phyloP scores from a whole-genome alignment of 1,284 basidiomycete species.

The Cryptococcus sp. region DNA sequence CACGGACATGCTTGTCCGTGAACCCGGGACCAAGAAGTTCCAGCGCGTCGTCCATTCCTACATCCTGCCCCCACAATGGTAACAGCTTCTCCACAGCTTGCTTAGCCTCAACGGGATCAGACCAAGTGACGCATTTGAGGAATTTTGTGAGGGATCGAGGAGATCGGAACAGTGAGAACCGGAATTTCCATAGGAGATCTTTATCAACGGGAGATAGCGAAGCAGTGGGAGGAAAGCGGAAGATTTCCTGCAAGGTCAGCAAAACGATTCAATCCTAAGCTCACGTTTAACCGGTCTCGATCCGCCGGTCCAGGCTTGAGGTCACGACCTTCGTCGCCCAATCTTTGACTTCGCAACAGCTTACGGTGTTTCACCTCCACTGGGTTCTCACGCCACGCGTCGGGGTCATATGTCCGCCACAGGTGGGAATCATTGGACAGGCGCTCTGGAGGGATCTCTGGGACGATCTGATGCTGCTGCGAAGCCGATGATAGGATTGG shows the following conservation, averaged over 20 bases:
- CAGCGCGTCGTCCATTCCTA: conserved; percentile 93
- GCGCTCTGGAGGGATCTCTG: conserved; percentile 54
- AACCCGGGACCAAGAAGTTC: conserved; percentile 91
- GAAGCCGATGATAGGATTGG: conserved; percentile 42
- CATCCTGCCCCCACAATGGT: conserved; percentile 90
- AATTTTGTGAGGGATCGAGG: conserved; percentile 90
- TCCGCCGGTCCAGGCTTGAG: conserved; percentile 95
- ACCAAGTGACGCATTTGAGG: conserved; percentile 96
- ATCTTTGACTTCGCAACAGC: conserved; percentile 89
- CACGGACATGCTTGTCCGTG: conserved; percentile 84
- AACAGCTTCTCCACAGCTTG: conserved; percentile 95
- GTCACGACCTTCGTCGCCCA: conserved; percentile 91
- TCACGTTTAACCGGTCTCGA: conserved; percentile 85
- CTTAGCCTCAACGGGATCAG: conserved; percentile 91
- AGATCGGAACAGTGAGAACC: conserved; percentile 84
- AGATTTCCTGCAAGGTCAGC: conserved; percentile 68
- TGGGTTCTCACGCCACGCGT: conserved; percentile 81
- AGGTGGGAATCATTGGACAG: conserved; percentile 66
- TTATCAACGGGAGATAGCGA: conserved; percentile 87
- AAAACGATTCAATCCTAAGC: conserved; percentile 33
- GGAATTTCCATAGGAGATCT: conserved; percentile 97
- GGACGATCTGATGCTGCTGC: conserved; percentile 31
- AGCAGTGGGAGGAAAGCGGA: conserved; percentile 86
- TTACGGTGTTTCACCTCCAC: conserved; percentile 97
- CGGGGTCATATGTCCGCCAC: conserved; percentile 92